Evolutionary conservation across 306 rosid genomes (phyloP), one percentile per base, ranked within the genome.

Genomic region (Quillaja saponaria): DNA sequence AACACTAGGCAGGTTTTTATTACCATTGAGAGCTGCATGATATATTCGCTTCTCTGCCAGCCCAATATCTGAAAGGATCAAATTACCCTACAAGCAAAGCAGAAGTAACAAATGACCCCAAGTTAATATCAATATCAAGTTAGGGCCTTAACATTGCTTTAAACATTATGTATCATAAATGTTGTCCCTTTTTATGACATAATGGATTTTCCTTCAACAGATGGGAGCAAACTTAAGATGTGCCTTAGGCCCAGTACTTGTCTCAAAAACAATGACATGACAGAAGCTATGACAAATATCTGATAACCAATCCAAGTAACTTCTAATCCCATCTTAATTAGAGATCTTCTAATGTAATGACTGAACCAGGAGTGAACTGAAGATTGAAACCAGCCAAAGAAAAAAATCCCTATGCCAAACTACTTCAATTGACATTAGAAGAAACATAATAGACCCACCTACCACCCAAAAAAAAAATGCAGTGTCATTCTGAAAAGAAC

Each of bases 21-120:
- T 94, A 94, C 99, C 99, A 80, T 89, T 87, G 81, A 94, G 96
- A 66, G 97, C 95, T 68, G 95, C 90, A 67, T 78, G 99, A 73
- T 89, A 94, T 6, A 85, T 66, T 75, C 99, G 83, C 80, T 94
- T 94, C 78, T 94, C 99, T 6, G 96, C 79, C 48, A 94, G 95
- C 69, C 99, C 97, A 31, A 94, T 81, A 68, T 89, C 96, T 1
- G 97, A 78, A 57, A 76, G 81, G 61, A 52, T 68, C 91, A 94
- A 62, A 74, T 87, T 72, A 33, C 99, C 96, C 99, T 94, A 94
- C 80, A 68, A 42, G 38, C 34, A 66, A 65, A 64, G 65, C 50
- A 53, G 56, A 51, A 52, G 11, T 47, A 62, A 52, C 33, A 67
- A 48, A 51, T 41, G 58, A 33, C 35, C 73, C 44, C 58, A 61